Evolutionary conservation across 176 grass and related monocot genomes (phyloP), one percentile per base, ranked within the genome.

Genomic region (Eragrostis nindensis): DNA sequence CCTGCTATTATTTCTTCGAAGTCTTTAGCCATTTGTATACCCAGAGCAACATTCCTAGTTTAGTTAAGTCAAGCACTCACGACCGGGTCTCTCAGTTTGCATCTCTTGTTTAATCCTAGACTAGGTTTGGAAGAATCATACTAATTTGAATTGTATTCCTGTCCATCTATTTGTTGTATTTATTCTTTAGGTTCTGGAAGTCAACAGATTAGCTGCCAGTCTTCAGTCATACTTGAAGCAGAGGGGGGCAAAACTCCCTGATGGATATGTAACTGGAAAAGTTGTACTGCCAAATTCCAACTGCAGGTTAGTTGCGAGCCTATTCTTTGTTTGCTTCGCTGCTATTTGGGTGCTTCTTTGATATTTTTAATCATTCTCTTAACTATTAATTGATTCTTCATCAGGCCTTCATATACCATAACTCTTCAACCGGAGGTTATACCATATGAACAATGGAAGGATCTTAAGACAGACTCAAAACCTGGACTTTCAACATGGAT

Each of bases 171-270:
- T 73, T 85, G 1, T 70, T 73, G 3, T 54, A 63, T 77, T 49
- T 78, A 24, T 76, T 89, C 17, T 68, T 64, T 89, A 95, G 92
- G 88, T 94, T 77, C 62, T 87, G 39, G 92, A 94, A 92, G 84
- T 95, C 22, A 86, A 69, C 69, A 88, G 78, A 71, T 82, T 95
- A 84, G 85, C 82, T 62, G 85, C 73, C 79, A 91, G 77, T 89
- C 90, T 98, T 80, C 87, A 95, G 82, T 89, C 90, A 15, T 98
- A 98, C 86, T 93, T 98, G 81, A 90, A 91, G 83, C 90, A 87
- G 86, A 91, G 95, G 77, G 95, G 92, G 61, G 79, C 79, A 60
- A 84, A 70, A 75, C 62, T 98, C 77, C 92, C 90, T 45, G 85
- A 98, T 13, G 88, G 88, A 5, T 68, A 85, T 78, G 77, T 98